Evolutionary conservation across 1,284 basidiomycete species (phyloP).

Genomic region (Malassezia sympodialis): DNA sequence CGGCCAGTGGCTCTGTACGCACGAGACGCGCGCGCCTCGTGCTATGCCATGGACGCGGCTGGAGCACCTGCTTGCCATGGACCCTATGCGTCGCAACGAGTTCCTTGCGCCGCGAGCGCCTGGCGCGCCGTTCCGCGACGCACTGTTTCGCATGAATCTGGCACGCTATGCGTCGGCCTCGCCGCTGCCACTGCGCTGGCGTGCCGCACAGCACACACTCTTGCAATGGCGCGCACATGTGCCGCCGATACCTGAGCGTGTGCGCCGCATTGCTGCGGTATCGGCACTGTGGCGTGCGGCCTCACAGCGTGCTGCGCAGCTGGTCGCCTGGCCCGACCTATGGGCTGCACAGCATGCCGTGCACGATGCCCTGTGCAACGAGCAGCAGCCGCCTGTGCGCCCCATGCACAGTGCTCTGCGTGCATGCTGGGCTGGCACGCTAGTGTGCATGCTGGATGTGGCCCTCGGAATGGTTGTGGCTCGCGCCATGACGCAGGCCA

Average conservation of each 20-base stretch:
- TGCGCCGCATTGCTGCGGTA: neutral
- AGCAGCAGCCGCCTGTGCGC: neutral
- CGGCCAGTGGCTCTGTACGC: neutral
- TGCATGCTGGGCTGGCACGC: neutral
- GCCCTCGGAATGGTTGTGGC: neutral
- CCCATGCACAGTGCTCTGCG: neutral
- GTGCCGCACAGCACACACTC: neutral
- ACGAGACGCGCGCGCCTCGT: neutral
- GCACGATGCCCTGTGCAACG: neutral
- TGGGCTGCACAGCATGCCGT: neutral
- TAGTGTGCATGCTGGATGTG: neutral
- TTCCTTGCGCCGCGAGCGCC: neutral
- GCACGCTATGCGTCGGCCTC: neutral
- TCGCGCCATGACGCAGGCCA: neutral
- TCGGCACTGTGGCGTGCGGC: neutral
- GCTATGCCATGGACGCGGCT: neutral
- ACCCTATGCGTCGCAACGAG: slow-evolving; percentile 4
- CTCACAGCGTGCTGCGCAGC: neutral
- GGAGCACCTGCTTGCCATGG: slow-evolving; percentile 13
- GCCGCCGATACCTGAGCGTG: neutral
- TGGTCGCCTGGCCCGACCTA: neutral
- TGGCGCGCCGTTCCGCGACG: neutral
- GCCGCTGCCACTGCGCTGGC: neutral
- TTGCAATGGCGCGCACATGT: neutral
- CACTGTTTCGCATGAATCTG: slow-evolving; percentile 1